phyloP scores from a whole-genome alignment of 768 basidiomycete species.

The Kwoniella heveanensis region DNA sequence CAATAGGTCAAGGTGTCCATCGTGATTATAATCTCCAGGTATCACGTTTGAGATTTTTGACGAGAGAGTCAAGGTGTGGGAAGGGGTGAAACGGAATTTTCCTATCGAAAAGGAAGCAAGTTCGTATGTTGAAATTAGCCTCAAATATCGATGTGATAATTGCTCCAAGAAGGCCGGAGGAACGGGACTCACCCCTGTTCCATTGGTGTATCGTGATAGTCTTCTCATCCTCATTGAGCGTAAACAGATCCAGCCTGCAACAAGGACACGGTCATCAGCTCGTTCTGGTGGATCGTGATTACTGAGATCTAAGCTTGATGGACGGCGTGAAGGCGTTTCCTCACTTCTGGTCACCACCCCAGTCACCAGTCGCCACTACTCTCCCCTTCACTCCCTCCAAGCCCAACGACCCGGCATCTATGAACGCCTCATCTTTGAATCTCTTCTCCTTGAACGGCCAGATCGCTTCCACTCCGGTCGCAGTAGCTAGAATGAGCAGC shows the following conservation, averaged over 20 bases:
- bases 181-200: conserved; percentile 57
- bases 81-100: conserved; percentile 36
- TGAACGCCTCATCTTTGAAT: conserved; percentile 76
- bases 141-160: too few species aligned
- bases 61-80: conserved; percentile 33
- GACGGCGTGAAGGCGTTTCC: too few species aligned
- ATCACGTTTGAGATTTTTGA: conserved; percentile 74
- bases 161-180: too few species aligned
- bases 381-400: conserved; percentile 65
- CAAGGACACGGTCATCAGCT: not conserved
- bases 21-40: conserved; percentile 90
- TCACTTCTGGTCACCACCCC: conserved; percentile 93
- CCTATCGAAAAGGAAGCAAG: too few species aligned
- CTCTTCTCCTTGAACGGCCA: conserved; percentile 91
- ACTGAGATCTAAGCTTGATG: too few species aligned
- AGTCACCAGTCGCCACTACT: conserved; percentile 89
- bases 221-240: conserved; percentile 73
- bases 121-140: too few species aligned
- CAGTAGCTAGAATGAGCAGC: not conserved
- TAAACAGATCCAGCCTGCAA: conserved; percentile 74
- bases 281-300: too few species aligned
- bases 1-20: conserved; percentile 85
- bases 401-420: conserved; percentile 78
- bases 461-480: conserved; percentile 32
- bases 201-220: conserved; percentile 77